phyloP scores from a whole-genome alignment of 1,284 basidiomycete species.

The Puccinia horiana region DNA sequence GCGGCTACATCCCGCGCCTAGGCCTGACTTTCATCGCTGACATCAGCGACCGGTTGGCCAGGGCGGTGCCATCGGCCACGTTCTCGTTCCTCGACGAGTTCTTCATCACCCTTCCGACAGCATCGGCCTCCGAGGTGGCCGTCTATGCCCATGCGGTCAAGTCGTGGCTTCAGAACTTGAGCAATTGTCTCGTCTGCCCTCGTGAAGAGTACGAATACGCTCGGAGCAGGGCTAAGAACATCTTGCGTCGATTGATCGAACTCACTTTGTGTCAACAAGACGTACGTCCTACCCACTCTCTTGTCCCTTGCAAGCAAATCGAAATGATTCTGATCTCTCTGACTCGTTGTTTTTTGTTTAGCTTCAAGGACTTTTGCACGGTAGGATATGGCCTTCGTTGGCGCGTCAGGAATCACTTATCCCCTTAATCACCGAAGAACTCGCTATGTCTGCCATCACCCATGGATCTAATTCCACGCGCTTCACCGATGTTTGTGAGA shows the following conservation, averaged over 20 bases:
- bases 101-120: constrained; percentile 66
- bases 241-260: constrained; percentile 73
- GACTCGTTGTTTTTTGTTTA: not conserved
- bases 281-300: constrained; percentile 60
- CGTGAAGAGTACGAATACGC: constrained; percentile 59
- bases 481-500: constrained; percentile 74
- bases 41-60: constrained; percentile 72
- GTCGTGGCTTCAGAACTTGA: constrained; percentile 81
- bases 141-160: constrained; percentile 74
- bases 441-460: constrained; percentile 76
- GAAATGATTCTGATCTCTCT: not conserved
- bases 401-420: constrained; percentile 55
- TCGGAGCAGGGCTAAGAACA: constrained; percentile 66
- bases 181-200: constrained; percentile 70
- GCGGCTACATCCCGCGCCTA: constrained; percentile 73
- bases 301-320: not conserved
- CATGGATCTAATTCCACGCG: constrained; percentile 73
- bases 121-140: constrained; percentile 61
- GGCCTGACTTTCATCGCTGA: constrained; percentile 67
- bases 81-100: constrained; percentile 84
- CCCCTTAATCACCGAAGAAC: constrained; percentile 73
- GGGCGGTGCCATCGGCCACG: constrained; percentile 74
- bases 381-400: constrained; percentile 44
- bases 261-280: constrained; percentile 71
- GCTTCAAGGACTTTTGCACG: constrained; percentile 46